These are phyloP conservation scores for Urochloa ruziziensis DNA, from an alignment of 176 grass and related monocot genomes.

Conservation along the genomic window DNA sequence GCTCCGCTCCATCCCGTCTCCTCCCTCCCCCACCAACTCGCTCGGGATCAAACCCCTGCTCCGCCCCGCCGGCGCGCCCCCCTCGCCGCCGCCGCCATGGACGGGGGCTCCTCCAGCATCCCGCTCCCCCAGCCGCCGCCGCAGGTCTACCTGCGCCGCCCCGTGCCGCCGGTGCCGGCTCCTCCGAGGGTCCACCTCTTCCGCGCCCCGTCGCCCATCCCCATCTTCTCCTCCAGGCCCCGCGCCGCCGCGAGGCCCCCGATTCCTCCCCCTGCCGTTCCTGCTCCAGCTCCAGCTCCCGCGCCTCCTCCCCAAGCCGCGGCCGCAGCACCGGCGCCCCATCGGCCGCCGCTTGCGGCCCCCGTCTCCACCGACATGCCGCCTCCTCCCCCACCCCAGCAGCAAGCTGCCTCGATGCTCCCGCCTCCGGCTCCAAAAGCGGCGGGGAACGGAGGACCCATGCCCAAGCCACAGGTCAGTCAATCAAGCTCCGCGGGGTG, in stretches of 20 bases:
- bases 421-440: background rate
- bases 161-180: slow-evolving; percentile 30
- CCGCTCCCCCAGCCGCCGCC: background rate
- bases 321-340: background rate
- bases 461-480: slow-evolving; percentile 24
- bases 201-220: slow-evolving; percentile 30
- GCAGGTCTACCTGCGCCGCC: slow-evolving; percentile 44
- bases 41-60: slow-evolving; percentile 14
- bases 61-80: too few species aligned
- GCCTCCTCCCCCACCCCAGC: background rate
- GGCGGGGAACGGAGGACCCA: background rate
- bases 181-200: slow-evolving; percentile 27
- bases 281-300: background rate
- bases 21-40: background rate
- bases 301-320: background rate
- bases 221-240: slow-evolving; percentile 26
- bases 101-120: slow-evolving; percentile 41
- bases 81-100: slow-evolving; percentile 13
- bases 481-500: background rate
- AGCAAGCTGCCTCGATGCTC: background rate
- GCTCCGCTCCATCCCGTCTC: too few species aligned
- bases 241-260: slow-evolving; percentile 10
- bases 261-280: background rate
- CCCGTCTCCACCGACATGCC: background rate
- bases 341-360: too few species aligned